These are phyloP conservation scores for Yarrowia osloensis DNA, from an alignment of 805 yeast genomes.

Conservation along the genomic window DNA sequence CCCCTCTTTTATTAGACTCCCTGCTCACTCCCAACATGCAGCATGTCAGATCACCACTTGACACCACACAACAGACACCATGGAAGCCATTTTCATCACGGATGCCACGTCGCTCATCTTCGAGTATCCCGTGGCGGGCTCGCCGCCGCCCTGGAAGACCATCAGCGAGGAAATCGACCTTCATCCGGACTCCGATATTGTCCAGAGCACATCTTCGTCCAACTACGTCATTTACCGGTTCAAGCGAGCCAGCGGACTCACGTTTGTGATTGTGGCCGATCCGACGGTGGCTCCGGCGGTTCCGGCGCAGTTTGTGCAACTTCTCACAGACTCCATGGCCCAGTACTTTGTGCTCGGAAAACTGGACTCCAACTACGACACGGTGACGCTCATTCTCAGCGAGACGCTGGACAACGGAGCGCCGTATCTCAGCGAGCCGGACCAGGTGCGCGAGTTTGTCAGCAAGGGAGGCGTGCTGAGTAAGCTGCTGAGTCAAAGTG, in stretches of 20 bases:
- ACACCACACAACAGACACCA: neutral
- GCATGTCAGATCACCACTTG: neutral
- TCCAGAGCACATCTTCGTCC: neutral
- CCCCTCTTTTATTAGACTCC: neutral
- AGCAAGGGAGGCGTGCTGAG: constrained; percentile 63
- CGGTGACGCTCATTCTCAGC: constrained; percentile 66
- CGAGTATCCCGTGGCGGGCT: constrained; percentile 21
- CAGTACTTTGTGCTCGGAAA: constrained; percentile 57
- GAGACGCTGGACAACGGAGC: constrained; percentile 78
- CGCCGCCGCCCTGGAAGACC: constrained; percentile 15
- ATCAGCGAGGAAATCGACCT: neutral
- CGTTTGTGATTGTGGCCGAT: constrained; percentile 9
- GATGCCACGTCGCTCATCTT: neutral
- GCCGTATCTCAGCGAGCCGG: constrained; percentile 72
- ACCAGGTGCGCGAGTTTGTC: constrained; percentile 66
- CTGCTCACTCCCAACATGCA: neutral
- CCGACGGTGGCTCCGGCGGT: constrained; percentile 61
- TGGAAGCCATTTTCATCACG: constrained; percentile 16
- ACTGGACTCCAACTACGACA: constrained; percentile 69
- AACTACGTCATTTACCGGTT: constrained; percentile 17
- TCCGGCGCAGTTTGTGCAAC: constrained; percentile 51
- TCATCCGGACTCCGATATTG: neutral
- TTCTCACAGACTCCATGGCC: constrained; percentile 61
- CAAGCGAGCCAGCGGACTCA: neutral
- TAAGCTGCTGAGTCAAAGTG: constrained; percentile 50